phyloP scores from a whole-genome alignment of 306 rosid species.

The Gillenia trifoliata region DNA sequence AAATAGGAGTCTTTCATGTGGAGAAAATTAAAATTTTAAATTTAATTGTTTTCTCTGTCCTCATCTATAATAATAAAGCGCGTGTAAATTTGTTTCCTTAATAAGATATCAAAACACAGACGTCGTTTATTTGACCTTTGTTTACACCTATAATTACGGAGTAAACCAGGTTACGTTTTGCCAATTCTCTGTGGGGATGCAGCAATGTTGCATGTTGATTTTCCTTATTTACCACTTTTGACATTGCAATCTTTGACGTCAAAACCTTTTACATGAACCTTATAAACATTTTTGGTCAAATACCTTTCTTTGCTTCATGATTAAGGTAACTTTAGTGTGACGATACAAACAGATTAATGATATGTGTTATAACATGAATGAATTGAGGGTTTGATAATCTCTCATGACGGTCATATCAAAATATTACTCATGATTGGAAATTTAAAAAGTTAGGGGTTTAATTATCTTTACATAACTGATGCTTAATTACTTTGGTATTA shows the following conservation, averaged over 20 bases:
- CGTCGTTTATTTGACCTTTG: slow-evolving; percentile 9
- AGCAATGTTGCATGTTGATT: too few species aligned
- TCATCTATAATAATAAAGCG: not conserved
- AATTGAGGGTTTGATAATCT: too few species aligned
- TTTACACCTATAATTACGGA: slow-evolving; percentile 6
- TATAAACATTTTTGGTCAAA: not conserved
- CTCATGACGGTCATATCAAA: too few species aligned
- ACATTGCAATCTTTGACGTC: not conserved
- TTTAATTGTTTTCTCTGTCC: not conserved
- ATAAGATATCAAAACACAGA: not conserved
- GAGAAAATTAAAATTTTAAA: not conserved
- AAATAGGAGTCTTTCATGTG: not conserved
- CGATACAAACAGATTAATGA: too few species aligned
- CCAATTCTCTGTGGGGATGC: not conserved
- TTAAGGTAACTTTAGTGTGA: not conserved
- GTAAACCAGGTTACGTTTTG: not conserved
- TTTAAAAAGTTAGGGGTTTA: not conserved
- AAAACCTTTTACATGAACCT: too few species aligned
- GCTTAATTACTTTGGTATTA: not conserved
- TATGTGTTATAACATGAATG: too few species aligned
- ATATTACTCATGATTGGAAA: not conserved
- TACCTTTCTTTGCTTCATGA: not conserved
- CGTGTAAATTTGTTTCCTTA: not conserved
- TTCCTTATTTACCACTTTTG: not conserved
- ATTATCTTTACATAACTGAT: not conserved